A percentile compares a stretch with the other conserved stretches of the same genome.
phyloP scores from a whole-genome alignment of 768 basidiomycete species.

The Sistotremastrum niveocremeum region DNA sequence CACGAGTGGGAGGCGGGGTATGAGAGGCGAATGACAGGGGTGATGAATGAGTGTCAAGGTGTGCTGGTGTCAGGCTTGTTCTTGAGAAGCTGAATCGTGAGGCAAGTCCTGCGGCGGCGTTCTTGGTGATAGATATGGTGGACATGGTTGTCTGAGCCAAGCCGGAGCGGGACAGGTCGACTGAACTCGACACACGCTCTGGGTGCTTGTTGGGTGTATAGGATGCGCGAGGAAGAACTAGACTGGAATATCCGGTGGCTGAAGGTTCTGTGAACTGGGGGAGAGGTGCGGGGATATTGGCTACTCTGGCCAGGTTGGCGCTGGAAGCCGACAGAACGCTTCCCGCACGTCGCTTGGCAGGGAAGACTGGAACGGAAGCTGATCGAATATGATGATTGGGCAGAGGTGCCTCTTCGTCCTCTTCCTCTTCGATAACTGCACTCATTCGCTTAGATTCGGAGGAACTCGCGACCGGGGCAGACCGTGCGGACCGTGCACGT shows the following conservation, averaged over 20 bases:
- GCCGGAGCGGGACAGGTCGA: constrained; percentile 66
- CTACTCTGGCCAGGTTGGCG: constrained; percentile 14
- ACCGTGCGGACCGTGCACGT: constrained; percentile 1
- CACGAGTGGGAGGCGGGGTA: constrained; percentile 57
- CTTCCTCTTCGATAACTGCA: constrained; percentile 26
- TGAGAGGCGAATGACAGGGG: constrained; percentile 57
- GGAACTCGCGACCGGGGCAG: not conserved
- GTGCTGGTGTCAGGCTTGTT: not conserved
- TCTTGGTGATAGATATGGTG: constrained; percentile 33
- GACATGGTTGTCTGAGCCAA: constrained; percentile 84
- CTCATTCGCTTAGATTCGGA: constrained; percentile 17
- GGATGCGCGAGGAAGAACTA: constrained; percentile 32
- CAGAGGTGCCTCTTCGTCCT: constrained; percentile 16
- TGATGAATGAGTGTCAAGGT: constrained; percentile 4
- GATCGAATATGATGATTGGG: not conserved
- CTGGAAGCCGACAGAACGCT: constrained; percentile 1
- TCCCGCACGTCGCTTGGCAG: constrained; percentile 11
- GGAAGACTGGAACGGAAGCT: constrained; percentile 3
- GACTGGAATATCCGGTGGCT: constrained; percentile 23
- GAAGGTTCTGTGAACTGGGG: constrained; percentile 9
- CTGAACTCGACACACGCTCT: constrained; percentile 26
- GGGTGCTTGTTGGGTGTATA: constrained; percentile 26
- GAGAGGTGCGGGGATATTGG: constrained; percentile 20
- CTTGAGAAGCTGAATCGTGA: not conserved
- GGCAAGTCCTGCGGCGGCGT: constrained; percentile 6